Conservation (phyloP, 1,139 yeast species). For the Yamadazyma pseudoaaseri region DNA sequence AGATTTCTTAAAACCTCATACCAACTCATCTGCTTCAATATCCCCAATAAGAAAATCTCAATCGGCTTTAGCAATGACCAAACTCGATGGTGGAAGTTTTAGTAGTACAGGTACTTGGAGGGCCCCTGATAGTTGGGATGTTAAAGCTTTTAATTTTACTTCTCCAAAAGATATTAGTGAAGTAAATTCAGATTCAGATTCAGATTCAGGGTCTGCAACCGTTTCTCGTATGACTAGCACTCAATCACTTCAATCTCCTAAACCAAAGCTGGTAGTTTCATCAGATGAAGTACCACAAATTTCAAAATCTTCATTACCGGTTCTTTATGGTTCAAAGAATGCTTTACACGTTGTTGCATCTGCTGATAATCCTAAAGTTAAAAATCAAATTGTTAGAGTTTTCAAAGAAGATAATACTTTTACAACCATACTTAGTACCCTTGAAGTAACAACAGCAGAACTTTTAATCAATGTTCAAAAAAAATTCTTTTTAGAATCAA, state of each 20-base stretch:
- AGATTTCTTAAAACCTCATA: slow-evolving; percentile 4
- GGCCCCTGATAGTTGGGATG: slow-evolving; percentile 84
- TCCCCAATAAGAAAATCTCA: slow-evolving; percentile 11
- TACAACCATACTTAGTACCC: slow-evolving; percentile 72
- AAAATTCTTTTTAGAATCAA: slow-evolving; percentile 72
- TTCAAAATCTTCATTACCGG: slow-evolving; percentile 22
- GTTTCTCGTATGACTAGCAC: neutral
- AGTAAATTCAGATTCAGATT: slow-evolving; percentile 16
- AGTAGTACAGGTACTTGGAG: slow-evolving; percentile 39
- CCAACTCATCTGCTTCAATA: slow-evolving; percentile 2
- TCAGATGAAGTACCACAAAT: slow-evolving; percentile 3
- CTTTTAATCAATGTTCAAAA: slow-evolving; percentile 65
- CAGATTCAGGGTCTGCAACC: slow-evolving; percentile 13
- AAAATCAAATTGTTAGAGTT: slow-evolving; percentile 60
- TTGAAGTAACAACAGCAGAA: slow-evolving; percentile 76
- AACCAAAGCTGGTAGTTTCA: neutral
- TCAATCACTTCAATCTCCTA: slow-evolving; percentile 1
- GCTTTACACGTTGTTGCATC: slow-evolving; percentile 22
- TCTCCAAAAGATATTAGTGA: slow-evolving; percentile 11
- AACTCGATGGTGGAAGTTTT: slow-evolving; percentile 1
- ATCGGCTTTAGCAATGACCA: slow-evolving; percentile 8
- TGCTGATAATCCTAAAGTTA: slow-evolving; percentile 25
- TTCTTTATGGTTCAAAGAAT: slow-evolving; percentile 36
- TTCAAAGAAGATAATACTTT: slow-evolving; percentile 81
- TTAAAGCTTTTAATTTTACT: slow-evolving; percentile 36